Base-by-base conservation (phyloP, 2,329 filamentous ascomycete genomes). In the Aspergillus sp. region DNA sequence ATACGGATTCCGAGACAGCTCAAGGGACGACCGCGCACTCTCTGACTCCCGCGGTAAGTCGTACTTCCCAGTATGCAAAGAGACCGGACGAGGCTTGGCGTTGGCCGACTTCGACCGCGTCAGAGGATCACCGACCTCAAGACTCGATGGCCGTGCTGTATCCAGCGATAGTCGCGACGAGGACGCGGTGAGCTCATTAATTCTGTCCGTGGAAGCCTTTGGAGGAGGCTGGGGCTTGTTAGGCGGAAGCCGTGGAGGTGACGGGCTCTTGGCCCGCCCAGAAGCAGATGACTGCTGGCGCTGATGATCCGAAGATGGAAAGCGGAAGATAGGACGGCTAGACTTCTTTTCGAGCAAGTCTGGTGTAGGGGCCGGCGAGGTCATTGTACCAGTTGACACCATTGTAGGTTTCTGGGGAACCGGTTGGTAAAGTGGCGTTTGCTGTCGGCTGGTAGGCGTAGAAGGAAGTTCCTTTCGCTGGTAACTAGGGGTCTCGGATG, bases 1-100 rank as follows among this genome's bases (percentile, higher is more conserved):
- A 33, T 70, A 68, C 41, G 61, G 57, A n/a, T 54, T 54, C 45
- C 62, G 55, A 35, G 60, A 53, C 35, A 64, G 51, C 46, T 71
- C 66, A 39, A 66, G 50, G 51, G 57, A 72, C 4, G 68, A 64
- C 17, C 75, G 57, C 56, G 78, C 73, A 19, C 74, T 75, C 61
- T 94, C 90, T 45, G 83, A 80, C 58, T 93, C 89, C 19, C 88
- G 84, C 15, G 95, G 74, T 60, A 88, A 89, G 50, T 95, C 90
- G 45, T 93, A 75, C 60, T 86, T 86, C 57, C 90, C 86, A 3
- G 95, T 78, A 63, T 90, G 88, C 30, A 88, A 87, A 65, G 90
- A 96, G 1, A 82, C 76, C 62, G 91, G 91, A 41, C 91, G 80
- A 46, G 82, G 77, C 52, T 84, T 82, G 56, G 77, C 67, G 56